Evolutionary conservation across 2,329 filamentous ascomycete genomes (phyloP).

Genomic region (Verticillium isaacii): DNA sequence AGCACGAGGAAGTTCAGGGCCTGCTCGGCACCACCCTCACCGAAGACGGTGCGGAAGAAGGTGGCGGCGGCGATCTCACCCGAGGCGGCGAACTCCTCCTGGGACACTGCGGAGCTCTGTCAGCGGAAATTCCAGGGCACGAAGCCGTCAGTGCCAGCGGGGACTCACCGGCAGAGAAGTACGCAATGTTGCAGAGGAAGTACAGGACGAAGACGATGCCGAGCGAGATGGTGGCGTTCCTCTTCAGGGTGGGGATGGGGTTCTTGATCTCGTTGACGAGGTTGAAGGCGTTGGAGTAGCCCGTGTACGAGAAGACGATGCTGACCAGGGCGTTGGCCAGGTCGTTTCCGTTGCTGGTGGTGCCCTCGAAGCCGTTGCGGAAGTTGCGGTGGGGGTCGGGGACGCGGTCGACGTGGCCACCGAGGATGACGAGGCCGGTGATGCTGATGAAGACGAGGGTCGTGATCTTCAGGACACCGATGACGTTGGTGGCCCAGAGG

Average conservation of each 20-base stretch:
- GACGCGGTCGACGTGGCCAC: slow-evolving; percentile 25
- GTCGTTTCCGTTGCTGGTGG: slow-evolving; percentile 28
- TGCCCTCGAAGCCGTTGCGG: slow-evolving; percentile 27
- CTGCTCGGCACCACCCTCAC: slow-evolving; percentile 38
- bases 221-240: slow-evolving; percentile 43
- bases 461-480: slow-evolving; percentile 56
- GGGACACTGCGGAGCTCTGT: slow-evolving; percentile 31
- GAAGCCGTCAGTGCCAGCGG: background rate
- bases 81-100: slow-evolving; percentile 46
- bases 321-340: slow-evolving; percentile 46
- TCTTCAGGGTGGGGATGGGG: slow-evolving; percentile 50
- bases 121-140: background rate
- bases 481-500: slow-evolving; percentile 47
- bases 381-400: slow-evolving; percentile 29
- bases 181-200: slow-evolving; percentile 53
- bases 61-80: slow-evolving; percentile 50
- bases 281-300: slow-evolving; percentile 57
- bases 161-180: slow-evolving; percentile 47
- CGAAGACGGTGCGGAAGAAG: slow-evolving; percentile 57
- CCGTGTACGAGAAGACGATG: slow-evolving; percentile 54
- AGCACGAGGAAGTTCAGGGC: slow-evolving; percentile 54
- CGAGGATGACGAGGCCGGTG: slow-evolving; percentile 57
- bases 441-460: slow-evolving; percentile 55
- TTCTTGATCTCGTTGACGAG: slow-evolving; percentile 59
- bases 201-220: slow-evolving; percentile 49